A percentile compares a stretch with the other conserved stretches of the same genome.
Evolutionary conservation across 768 basidiomycete genomes (phyloP).

Genomic region (Boletus speciosus): DNA sequence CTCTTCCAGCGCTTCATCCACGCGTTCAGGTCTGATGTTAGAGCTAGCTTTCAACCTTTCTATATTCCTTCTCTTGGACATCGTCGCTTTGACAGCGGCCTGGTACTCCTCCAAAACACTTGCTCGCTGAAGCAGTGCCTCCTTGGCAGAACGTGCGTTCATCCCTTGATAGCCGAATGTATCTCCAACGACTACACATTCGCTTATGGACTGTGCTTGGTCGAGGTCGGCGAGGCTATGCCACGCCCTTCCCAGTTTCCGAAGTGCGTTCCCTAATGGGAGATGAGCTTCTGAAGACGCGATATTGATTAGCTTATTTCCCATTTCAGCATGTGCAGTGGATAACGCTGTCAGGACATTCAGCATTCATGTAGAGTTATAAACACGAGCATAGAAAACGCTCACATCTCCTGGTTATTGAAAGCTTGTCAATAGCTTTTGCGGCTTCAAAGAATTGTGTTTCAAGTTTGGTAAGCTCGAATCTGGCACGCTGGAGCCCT

Average conservation of each 20-base stretch:
- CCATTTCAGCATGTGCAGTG: constrained; percentile 79
- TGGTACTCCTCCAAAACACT: constrained; percentile 93
- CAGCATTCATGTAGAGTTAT: neutral
- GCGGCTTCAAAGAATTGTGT: constrained; percentile 90
- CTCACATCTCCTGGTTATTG: constrained; percentile 74
- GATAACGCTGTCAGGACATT: constrained; percentile 58
- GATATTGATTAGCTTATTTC: constrained; percentile 86
- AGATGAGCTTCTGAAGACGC: constrained; percentile 87
- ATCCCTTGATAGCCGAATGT: constrained; percentile 93
- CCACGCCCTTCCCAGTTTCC: constrained; percentile 83
- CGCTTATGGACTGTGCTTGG: constrained; percentile 87
- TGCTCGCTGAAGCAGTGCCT: constrained; percentile 86
- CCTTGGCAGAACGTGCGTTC: constrained; percentile 96
- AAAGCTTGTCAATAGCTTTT: constrained; percentile 84
- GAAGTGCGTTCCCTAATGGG: constrained; percentile 76
- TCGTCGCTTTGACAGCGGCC: constrained; percentile 86
- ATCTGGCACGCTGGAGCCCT: constrained; percentile 83
- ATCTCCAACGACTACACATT: constrained; percentile 95
- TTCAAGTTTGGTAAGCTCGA: constrained; percentile 90
- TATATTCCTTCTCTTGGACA: constrained; percentile 88
- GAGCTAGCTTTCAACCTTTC: constrained; percentile 84
- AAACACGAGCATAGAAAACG: constrained; percentile 1
- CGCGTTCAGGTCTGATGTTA: constrained; percentile 79
- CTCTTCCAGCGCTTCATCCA: constrained; percentile 89
- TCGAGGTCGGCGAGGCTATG: constrained; percentile 87